Conservation (phyloP, 106 monocot species). For the Platanthera zijinensis region DNA sequence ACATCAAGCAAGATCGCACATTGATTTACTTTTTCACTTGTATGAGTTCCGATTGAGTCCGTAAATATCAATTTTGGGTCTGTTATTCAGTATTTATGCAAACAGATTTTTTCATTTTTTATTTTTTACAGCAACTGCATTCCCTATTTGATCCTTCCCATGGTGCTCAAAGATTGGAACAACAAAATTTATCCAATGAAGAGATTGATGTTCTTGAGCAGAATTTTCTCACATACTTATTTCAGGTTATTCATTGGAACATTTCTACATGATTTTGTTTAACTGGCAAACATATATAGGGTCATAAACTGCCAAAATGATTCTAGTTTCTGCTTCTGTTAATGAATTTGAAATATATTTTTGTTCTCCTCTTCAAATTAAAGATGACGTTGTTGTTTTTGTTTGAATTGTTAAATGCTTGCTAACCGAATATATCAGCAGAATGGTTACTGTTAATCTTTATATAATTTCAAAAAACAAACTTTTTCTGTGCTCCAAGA, state of each 20-base stretch:
- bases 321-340: neutral
- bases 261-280: neutral
- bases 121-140: slow-evolving; percentile 53
- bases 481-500: neutral
- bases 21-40: neutral
- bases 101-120: neutral
- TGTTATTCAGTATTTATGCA: slow-evolving; percentile 1
- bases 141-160: slow-evolving; percentile 56
- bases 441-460: neutral
- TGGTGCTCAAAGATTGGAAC: slow-evolving; percentile 39
- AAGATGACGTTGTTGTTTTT: neutral
- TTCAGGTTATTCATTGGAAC: slow-evolving; percentile 36
- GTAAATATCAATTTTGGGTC: neutral
- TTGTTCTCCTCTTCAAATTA: neutral
- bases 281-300: neutral
- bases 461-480: neutral
- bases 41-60: neutral
- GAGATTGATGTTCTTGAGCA: slow-evolving; percentile 57
- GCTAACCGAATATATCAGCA: neutral
- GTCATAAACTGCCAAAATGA: neutral
- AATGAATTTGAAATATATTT: neutral
- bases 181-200: slow-evolving; percentile 41
- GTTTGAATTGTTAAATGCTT: neutral
- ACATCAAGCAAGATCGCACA: neutral
- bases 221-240: slow-evolving; percentile 53